These are phyloP conservation scores for Senna siamea DNA, from an alignment of 306 rosid species.

Conservation along the genomic window DNA sequence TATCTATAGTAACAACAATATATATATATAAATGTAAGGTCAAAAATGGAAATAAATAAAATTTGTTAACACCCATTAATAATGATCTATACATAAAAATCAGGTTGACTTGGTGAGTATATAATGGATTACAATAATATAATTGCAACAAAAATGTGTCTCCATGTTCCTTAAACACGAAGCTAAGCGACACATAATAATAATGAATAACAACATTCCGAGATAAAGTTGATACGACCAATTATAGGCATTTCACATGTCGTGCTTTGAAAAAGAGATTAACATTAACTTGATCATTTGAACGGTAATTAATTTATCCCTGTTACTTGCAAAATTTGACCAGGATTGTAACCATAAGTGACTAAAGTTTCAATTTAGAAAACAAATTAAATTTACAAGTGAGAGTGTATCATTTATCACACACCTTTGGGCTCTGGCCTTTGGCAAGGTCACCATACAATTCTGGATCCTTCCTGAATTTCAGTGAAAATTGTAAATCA, in stretches of 20 bases:
- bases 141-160: background rate
- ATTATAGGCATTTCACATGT: no score
- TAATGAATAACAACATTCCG: background rate
- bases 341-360: no score
- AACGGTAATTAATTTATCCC: no score
- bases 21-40: background rate
- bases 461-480: conserved; percentile 70
- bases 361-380: no score
- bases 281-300: background rate
- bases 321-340: no score
- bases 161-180: background rate
- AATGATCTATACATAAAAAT: background rate
- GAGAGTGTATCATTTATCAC: background rate
- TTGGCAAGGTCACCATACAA: conserved; percentile 74
- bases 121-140: background rate
- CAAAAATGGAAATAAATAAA: background rate
- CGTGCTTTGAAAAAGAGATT: background rate
- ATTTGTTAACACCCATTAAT: background rate
- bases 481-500: background rate
- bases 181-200: background rate
- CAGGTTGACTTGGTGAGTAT: background rate
- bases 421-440: conserved; percentile 92
- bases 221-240: background rate
- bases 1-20: no score
- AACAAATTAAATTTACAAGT: no score